These are phyloP conservation scores for Hyphodiscus hymeniophilus DNA, from an alignment of 495 filamentous ascomycete species.

Conservation along the genomic window DNA sequence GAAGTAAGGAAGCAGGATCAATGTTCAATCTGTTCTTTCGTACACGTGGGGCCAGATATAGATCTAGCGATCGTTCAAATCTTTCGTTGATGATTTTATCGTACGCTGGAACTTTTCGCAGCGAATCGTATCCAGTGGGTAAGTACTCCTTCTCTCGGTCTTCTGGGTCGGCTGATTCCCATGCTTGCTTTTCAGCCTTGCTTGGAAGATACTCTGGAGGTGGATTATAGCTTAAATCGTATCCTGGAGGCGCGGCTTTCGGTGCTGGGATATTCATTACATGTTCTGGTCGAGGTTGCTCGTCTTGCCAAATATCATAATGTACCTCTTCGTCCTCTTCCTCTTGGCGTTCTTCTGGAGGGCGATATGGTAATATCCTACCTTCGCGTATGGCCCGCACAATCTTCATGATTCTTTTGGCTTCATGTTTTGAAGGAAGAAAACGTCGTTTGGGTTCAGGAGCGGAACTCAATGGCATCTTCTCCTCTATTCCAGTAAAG, in stretches of 20 bases:
- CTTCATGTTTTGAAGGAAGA: slow-evolving; percentile 95
- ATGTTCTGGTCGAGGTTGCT: slow-evolving; percentile 73
- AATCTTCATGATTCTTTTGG: slow-evolving; percentile 95
- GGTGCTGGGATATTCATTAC: slow-evolving; percentile 95
- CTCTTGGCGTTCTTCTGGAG: slow-evolving; percentile 55
- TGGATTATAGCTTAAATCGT: slow-evolving; percentile 95
- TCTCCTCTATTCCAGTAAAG: slow-evolving; percentile 82
- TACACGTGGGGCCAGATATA: slow-evolving; percentile 89
- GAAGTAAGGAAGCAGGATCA: slow-evolving; percentile 85
- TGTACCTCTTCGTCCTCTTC: slow-evolving; percentile 55
- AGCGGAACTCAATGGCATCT: slow-evolving; percentile 89
- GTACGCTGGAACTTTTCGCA: slow-evolving; percentile 91
- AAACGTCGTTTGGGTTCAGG: slow-evolving; percentile 96
- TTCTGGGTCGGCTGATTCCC: slow-evolving; percentile 83
- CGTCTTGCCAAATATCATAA: slow-evolving; percentile 94
- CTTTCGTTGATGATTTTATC: slow-evolving; percentile 85
- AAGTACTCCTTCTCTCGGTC: slow-evolving; percentile 87
- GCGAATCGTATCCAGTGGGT: slow-evolving; percentile 67
- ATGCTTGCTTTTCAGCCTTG: slow-evolving; percentile 73
- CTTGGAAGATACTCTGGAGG: slow-evolving; percentile 89
- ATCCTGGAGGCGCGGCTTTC: slow-evolving; percentile 87
- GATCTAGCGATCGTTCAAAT: slow-evolving; percentile 90
- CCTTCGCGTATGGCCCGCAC: slow-evolving; percentile 93
- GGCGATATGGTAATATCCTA: slow-evolving; percentile 84
- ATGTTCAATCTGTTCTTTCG: slow-evolving; percentile 93